Percentiles rank a stretch among this genome's conserved stretches.
These are phyloP conservation scores for Phytophthora hibernalis DNA, from an alignment of 352 stramenopile species.

Conservation along the genomic window DNA sequence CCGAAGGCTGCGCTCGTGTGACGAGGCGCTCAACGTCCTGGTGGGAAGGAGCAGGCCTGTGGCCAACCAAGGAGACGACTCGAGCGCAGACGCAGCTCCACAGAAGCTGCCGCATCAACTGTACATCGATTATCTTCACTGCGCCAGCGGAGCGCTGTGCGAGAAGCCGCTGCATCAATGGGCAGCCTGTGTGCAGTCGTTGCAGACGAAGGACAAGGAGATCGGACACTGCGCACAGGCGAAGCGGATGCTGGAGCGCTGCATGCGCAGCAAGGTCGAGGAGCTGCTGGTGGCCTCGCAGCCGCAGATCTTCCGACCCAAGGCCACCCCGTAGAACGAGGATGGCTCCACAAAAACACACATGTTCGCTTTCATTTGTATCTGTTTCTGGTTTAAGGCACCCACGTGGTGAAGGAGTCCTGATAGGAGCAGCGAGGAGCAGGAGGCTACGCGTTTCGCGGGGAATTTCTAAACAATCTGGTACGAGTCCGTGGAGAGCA, in stretches of 20 bases:
- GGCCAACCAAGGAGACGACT: background rate
- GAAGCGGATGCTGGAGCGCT: constrained; percentile 79
- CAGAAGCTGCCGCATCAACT: constrained; percentile 50
- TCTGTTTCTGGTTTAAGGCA: constrained; percentile 45
- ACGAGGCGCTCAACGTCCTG: constrained; percentile 60
- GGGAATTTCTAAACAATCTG: constrained; percentile 82
- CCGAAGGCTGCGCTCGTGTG: constrained; percentile 56
- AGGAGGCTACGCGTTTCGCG: constrained; percentile 10
- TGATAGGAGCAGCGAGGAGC: constrained; percentile 10
- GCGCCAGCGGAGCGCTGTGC: constrained; percentile 59
- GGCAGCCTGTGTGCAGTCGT: constrained; percentile 58
- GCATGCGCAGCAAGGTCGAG: constrained; percentile 70
- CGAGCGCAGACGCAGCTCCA: constrained; percentile 10
- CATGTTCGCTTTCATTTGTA: constrained; percentile 41
- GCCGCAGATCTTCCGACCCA: constrained; percentile 64
- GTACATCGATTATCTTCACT: constrained; percentile 76
- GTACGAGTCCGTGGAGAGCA: constrained; percentile 89
- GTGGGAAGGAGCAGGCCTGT: constrained; percentile 29
- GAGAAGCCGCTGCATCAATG: constrained; percentile 57
- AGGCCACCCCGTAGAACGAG: constrained; percentile 25
- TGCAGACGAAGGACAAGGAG: constrained; percentile 43
- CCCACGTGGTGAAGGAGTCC: constrained; percentile 24
- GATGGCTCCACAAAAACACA: constrained; percentile 35
- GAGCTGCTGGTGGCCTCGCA: constrained; percentile 70
- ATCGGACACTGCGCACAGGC: constrained; percentile 54